Conservation (phyloP, 306 rosid genomes). For the Acacia melanoxylon region DNA sequence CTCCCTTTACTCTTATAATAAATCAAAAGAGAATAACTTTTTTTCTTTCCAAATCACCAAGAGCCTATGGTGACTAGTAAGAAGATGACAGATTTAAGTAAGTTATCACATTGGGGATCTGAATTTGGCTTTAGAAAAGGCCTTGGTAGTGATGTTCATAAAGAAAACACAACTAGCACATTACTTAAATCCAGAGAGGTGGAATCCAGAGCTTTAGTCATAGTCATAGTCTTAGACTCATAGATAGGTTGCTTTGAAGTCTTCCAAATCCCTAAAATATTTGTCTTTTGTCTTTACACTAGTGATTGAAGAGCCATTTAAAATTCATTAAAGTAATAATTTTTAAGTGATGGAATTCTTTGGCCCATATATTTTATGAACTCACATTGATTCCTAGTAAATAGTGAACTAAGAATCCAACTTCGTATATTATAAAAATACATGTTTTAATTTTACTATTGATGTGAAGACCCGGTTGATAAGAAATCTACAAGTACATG, state of each 20-base stretch:
- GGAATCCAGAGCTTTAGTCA: conserved; percentile 58
- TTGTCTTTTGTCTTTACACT: background rate
- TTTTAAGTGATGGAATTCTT: background rate
- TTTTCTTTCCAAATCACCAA: conserved; percentile 34
- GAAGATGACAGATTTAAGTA: conserved; percentile 21
- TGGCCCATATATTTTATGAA: background rate
- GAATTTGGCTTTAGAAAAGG: conserved; percentile 37
- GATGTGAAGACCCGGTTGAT: background rate
- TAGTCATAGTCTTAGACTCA: conserved; percentile 27
- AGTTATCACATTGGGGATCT: conserved; percentile 49
- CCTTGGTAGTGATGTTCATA: conserved; percentile 34
- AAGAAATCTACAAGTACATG: background rate
- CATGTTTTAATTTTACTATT: too few relatives aligned
- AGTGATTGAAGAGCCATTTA: background rate
- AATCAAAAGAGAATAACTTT: conserved; percentile 44
- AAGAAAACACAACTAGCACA: conserved; percentile 38
- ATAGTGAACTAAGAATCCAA: background rate
- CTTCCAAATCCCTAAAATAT: conserved; percentile 33
- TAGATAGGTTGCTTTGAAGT: conserved; percentile 42
- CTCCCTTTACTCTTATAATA: conserved; percentile 48
- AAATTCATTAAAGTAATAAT: background rate
- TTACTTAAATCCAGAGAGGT: conserved; percentile 33
- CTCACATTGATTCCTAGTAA: background rate
- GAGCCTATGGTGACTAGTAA: conserved; percentile 12
- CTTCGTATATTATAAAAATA: background rate